Evolutionary conservation across 2,329 filamentous ascomycete genomes (phyloP).

Genomic region (Xylaria sp.): DNA sequence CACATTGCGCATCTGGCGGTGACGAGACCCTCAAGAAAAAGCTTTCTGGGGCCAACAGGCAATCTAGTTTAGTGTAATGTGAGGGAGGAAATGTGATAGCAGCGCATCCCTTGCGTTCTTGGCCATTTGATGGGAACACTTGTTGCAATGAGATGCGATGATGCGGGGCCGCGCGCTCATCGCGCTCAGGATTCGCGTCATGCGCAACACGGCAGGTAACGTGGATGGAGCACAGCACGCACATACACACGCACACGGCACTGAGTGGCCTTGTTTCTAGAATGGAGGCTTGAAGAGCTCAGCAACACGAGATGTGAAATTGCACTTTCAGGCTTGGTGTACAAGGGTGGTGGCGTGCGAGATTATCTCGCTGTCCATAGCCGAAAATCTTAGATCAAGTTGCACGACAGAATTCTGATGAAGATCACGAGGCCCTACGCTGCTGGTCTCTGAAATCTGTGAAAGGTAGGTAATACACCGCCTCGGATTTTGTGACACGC

Average conservation of each 20-base stretch:
- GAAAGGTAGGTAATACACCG: neutral
- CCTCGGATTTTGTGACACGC: constrained; percentile 1
- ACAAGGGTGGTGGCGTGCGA: constrained; percentile 19
- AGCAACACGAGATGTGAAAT: constrained; percentile 31
- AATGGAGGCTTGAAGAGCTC: constrained; percentile 10
- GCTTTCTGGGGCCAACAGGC: neutral
- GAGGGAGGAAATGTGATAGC: neutral
- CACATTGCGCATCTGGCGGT: constrained; percentile 1
- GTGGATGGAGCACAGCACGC: neutral
- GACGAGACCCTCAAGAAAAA: neutral
- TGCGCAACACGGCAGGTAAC: neutral
- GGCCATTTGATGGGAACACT: neutral
- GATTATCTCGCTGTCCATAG: constrained; percentile 37
- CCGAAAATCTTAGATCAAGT: constrained; percentile 36
- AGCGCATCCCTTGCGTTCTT: constrained; percentile 10
- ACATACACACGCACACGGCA: neutral
- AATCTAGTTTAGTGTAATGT: neutral
- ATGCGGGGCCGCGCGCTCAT: neutral
- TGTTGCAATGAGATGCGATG: neutral
- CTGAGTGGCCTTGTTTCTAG: constrained; percentile 7
- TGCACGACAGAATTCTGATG: constrained; percentile 19
- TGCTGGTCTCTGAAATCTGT: neutral
- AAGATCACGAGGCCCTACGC: constrained; percentile 14
- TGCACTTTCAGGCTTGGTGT: constrained; percentile 14
- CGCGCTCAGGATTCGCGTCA: neutral